Evolutionary conservation across 805 yeast genomes (phyloP).

Genomic region (Candida cerambycidarum): DNA sequence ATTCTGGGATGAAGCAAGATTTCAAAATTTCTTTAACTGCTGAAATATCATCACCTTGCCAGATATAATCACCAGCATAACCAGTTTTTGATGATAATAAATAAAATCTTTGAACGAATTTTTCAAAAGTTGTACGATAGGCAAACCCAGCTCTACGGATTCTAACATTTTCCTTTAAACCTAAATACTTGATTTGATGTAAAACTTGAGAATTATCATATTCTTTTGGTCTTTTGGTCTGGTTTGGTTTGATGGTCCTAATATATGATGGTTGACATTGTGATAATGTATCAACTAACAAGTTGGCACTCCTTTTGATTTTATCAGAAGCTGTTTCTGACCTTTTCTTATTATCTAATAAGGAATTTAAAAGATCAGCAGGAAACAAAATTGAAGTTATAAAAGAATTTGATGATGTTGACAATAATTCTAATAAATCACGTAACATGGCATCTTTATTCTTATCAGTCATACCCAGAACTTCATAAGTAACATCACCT

Average conservation of each 20-base stretch:
- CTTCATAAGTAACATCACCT: conserved; percentile 95
- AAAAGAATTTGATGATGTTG: conserved; percentile 69
- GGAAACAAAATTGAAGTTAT: conserved; percentile 54
- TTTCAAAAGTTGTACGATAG: conserved; percentile 93
- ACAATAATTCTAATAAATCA: conserved; percentile 77
- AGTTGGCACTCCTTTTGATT: conserved; percentile 88
- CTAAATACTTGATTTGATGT: conserved; percentile 94
- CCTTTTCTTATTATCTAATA: conserved; percentile 63
- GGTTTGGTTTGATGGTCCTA: conserved; percentile 96
- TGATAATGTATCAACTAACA: conserved; percentile 83
- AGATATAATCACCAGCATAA: conserved; percentile 76
- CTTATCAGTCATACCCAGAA: conserved; percentile 89
- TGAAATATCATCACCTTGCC: conserved; percentile 54
- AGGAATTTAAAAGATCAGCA: conserved; percentile 31
- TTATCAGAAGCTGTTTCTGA: conserved; percentile 97
- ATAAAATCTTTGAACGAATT: conserved; percentile 92
- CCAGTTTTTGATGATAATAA: conserved; percentile 85
- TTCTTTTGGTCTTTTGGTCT: conserved; percentile 85
- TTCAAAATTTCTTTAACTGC: conserved; percentile 52
- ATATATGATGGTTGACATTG: conserved; percentile 94
- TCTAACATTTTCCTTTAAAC: conserved; percentile 94
- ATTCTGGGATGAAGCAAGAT: conserved; percentile 63
- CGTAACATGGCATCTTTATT: conserved; percentile 92
- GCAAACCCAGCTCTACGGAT: conserved; percentile 99
- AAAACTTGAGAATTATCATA: conserved; percentile 86